Evolutionary conservation across 2,329 filamentous ascomycete species (phyloP).

Genomic region (Helotiales sp.): DNA sequence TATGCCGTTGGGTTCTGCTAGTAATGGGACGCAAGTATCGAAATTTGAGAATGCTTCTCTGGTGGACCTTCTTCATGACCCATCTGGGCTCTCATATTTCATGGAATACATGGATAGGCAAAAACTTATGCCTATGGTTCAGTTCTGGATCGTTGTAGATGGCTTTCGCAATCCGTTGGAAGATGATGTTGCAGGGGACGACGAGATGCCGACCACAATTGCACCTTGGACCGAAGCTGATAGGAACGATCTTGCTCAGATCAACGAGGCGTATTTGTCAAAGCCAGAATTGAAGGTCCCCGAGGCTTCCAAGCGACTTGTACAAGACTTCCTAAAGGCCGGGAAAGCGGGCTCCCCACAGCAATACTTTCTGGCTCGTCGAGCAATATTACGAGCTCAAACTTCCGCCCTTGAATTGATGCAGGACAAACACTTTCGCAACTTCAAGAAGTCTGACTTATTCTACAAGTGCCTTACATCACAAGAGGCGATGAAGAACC

Average conservation of each 20-base stretch:
- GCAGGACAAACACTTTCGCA: conserved; percentile 77
- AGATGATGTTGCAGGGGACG: conserved; percentile 74
- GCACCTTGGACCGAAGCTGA: conserved; percentile 82
- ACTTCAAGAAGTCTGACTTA: conserved; percentile 90
- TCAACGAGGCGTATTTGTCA: conserved; percentile 86
- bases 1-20: conserved; percentile 34
- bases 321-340: conserved; percentile 78
- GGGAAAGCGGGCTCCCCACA: conserved; percentile 76
- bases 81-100: conserved; percentile 93
- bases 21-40: conserved; percentile 51
- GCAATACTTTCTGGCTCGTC: conserved; percentile 83
- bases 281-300: conserved; percentile 82
- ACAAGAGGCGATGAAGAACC: conserved; percentile 66
- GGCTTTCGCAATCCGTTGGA: conserved; percentile 94
- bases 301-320: conserved; percentile 68
- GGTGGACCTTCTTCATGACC: conserved; percentile 84
- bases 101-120: conserved; percentile 99
- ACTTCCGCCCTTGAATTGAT: conserved; percentile 84
- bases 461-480: conserved; percentile 96
- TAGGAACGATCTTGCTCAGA: conserved; percentile 85
- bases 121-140: conserved; percentile 83
- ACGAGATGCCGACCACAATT: conserved; percentile 61
- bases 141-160: conserved; percentile 98
- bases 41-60: conserved; percentile 76
- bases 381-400: conserved; percentile 81